Conservation (phyloP, 2,329 filamentous ascomycete species). For the Dryadomyces sulphureus region DNA sequence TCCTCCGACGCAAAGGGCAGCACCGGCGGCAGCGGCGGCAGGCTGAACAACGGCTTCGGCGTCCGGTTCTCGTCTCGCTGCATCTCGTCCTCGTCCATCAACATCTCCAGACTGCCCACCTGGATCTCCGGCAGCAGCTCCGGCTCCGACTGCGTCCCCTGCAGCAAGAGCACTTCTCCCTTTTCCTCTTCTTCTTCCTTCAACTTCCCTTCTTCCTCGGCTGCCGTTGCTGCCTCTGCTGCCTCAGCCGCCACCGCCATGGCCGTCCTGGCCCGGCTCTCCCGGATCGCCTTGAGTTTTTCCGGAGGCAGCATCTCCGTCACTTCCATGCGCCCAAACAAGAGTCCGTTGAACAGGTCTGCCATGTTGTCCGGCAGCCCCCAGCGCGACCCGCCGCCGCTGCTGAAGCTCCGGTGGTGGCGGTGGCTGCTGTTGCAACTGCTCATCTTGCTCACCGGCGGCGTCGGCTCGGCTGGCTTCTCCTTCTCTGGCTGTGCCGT, state of each 20-base stretch:
- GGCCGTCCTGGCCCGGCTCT: conserved; percentile 17
- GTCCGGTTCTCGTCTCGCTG: neutral
- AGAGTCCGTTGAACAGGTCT: conserved; percentile 38
- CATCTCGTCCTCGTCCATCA: neutral
- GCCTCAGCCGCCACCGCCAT: neutral
- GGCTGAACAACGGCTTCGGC: neutral
- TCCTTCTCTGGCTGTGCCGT: neutral
- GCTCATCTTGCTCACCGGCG: neutral
- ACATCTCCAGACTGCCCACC: neutral
- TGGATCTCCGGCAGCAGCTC: neutral
- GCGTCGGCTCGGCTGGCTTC: neutral
- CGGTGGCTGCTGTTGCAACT: conserved; percentile 9
- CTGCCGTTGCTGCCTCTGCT: neutral
- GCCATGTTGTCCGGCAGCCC: conserved; percentile 40
- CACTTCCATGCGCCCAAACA: conserved; percentile 40
- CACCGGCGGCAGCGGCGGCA: neutral
- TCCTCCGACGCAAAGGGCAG: conserved; percentile 5
- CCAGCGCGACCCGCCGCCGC: conserved; percentile 27
- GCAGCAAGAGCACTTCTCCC: neutral
- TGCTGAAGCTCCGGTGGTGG: conserved; percentile 4
- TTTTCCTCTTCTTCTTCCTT: neutral
- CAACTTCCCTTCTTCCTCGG: neutral
- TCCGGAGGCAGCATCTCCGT: conserved; percentile 44
- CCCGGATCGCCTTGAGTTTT: conserved; percentile 30
- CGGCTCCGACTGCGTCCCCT: no score